Base-by-base conservation (phyloP, 768 basidiomycete genomes). In the Kondoa malvinella region DNA sequence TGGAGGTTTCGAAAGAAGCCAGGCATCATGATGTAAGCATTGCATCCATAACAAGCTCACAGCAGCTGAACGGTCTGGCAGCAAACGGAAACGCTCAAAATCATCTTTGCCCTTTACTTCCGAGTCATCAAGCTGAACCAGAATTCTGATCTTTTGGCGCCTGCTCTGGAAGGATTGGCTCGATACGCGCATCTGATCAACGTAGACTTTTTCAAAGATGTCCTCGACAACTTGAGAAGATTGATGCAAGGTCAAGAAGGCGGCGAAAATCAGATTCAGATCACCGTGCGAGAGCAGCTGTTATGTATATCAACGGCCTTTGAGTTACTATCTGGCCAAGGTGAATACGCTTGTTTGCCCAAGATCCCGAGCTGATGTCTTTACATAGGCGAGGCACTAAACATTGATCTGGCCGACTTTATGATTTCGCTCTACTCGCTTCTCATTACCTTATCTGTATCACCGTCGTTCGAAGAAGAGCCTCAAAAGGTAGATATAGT, bases 11-110 rank as follows among this genome's bases (percentile, higher is more conserved):
- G 79, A 85, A 85, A 74, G 91, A 96, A 78, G 92, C 95, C 73
- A 84, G 89, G 71, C 85, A 86, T 29, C 80, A 80, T 59, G 86
- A 83, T 70, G 92, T 94, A 27, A 59, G 58, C 59, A 12, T 64
- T 32, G 62, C 12, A 8, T 34, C 21, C 4, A 30, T n/a, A 14
- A 4, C 31, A 33, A 34, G 34, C 3, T 3, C 16, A 32, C 27
- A 32, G 16, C n/a, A 12, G 34, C 34, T 69, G 12, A 2, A 50
- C 50, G 62, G 3, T 29, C 21, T 15, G 34, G 64, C 73, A 95
- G 92, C 92, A 95, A 81, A 97, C 92, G 25, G 95, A 99, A 80
- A 96, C 94, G 64, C 82, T 99, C 72, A 97, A 99, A 77, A 85
- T 96, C 71, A 82, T 97, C 60, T 99, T 99, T 77, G 90, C 91